Percentiles rank a stretch among this genome's conserved stretches.
phyloP scores from a whole-genome alignment of 495 filamentous ascomycete species.

The Rhypophila decipiens region DNA sequence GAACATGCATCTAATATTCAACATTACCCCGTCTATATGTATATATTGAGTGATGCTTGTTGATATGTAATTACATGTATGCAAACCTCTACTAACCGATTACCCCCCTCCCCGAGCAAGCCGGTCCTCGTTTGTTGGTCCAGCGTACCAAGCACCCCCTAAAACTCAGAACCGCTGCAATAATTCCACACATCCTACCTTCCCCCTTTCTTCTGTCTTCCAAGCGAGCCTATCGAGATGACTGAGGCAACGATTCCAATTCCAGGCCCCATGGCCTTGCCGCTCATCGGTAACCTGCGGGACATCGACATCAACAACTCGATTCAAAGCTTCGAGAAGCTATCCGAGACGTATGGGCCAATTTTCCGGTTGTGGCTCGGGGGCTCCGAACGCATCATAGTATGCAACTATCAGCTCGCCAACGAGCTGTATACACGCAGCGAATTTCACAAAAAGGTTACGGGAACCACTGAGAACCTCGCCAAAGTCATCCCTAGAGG shows the following conservation, averaged over 20 bases:
- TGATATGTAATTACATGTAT: too few species aligned
- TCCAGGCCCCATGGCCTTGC: slow-evolving; percentile 21
- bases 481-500: slow-evolving; percentile 55
- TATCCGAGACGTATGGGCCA: slow-evolving; percentile 19
- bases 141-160: too few species aligned
- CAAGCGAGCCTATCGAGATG: neutral
- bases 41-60: too few species aligned
- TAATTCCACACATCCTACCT: too few species aligned
- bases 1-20: too few species aligned
- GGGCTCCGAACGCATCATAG: slow-evolving; percentile 24
- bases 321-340: slow-evolving; percentile 7
- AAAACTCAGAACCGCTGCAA: too few species aligned
- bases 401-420: slow-evolving; percentile 46
- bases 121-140: too few species aligned
- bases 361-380: slow-evolving; percentile 10
- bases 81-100: too few species aligned
- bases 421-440: slow-evolving; percentile 57
- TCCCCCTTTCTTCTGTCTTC: neutral
- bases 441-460: slow-evolving; percentile 12
- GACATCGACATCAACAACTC: slow-evolving; percentile 22
- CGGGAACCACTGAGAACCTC: slow-evolving; percentile 17
- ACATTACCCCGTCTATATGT: too few species aligned
- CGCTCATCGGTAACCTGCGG: slow-evolving; percentile 24
- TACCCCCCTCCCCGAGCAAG: too few species aligned
- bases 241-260: slow-evolving; percentile 6